Evolutionary conservation across 23 red algal species (phyloP).

Genomic region (Gracilaria domingensis): DNA sequence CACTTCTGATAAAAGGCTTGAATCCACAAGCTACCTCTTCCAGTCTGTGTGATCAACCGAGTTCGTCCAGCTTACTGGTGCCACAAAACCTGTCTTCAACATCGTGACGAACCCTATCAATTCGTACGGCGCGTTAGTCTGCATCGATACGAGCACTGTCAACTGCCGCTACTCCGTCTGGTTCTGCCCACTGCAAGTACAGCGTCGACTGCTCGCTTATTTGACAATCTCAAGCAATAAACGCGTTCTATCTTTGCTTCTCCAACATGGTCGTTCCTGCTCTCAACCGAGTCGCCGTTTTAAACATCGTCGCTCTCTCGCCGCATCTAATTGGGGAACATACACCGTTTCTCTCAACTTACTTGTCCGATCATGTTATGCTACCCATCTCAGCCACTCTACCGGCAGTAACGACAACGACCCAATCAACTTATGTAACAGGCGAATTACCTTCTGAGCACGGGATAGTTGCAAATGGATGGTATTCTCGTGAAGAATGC

Average conservation of each 20-base stretch:
- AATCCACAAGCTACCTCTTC: too few relatives aligned
- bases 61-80: too few relatives aligned
- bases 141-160: too few relatives aligned
- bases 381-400: conserved; percentile 61
- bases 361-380: conserved; percentile 14
- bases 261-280: background rate
- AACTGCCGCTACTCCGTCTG: too few relatives aligned
- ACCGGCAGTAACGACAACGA: conserved; percentile 83
- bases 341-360: conserved; percentile 65
- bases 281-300: conserved; percentile 62
- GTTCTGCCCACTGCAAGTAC: too few relatives aligned
- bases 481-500: conserved; percentile 70
- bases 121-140: too few relatives aligned
- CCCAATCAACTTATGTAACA: conserved; percentile 77
- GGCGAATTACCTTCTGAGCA: conserved; percentile 52
- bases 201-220: too few relatives aligned
- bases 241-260: background rate
- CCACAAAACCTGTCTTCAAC: too few relatives aligned
- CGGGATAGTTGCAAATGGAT: conserved; percentile 81
- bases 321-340: conserved; percentile 58
- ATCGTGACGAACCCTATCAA: too few relatives aligned
- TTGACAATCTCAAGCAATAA: too few relatives aligned
- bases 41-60: too few relatives aligned
- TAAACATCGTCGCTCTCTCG: conserved; percentile 83
- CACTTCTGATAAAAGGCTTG: too few relatives aligned